Evolutionary conservation across 768 basidiomycete species (phyloP).

Genomic region (Xerocomus brunneocitrinus): DNA sequence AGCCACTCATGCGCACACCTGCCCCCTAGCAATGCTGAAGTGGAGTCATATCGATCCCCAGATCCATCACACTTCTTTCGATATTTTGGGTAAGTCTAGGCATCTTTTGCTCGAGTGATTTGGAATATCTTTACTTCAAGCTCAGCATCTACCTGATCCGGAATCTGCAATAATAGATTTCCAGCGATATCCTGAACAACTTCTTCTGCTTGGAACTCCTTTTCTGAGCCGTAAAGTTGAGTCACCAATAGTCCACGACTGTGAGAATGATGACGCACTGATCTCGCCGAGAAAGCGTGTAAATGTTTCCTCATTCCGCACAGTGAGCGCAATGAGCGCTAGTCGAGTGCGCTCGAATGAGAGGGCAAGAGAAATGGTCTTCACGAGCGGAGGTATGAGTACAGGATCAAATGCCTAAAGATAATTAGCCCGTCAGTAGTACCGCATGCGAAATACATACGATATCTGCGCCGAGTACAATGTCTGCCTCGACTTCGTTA

Average conservation of each 20-base stretch:
- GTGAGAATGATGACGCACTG: constrained; percentile 15
- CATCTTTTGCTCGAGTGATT: constrained; percentile 26
- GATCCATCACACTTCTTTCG: constrained; percentile 12
- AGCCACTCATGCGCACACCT: neutral
- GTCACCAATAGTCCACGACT: neutral
- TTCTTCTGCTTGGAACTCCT: constrained; percentile 26
- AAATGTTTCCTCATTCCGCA: constrained; percentile 55
- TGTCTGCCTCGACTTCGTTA: constrained; percentile 41
- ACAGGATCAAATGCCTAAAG: constrained; percentile 63
- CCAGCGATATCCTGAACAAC: constrained; percentile 15
- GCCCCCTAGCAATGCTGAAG: neutral
- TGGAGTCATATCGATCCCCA: constrained; percentile 10
- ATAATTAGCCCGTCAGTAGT: neutral
- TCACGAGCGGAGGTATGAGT: constrained; percentile 54
- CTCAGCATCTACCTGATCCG: constrained; percentile 32
- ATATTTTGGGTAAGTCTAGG: constrained; percentile 3
- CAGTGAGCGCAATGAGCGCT: constrained; percentile 37
- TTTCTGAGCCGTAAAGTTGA: constrained; percentile 10
- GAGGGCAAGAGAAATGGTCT: constrained; percentile 38
- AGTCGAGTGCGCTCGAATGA: constrained; percentile 11
- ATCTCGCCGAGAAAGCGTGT: constrained; percentile 39
- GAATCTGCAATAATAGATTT: constrained; percentile 22
- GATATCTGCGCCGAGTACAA: constrained; percentile 73
- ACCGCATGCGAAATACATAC: constrained; percentile 27
- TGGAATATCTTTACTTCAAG: constrained; percentile 44